A percentile compares a stretch with the other conserved stretches of the same genome.
These are phyloP conservation scores for Botrytis cinerea DNA, from an alignment of 2,329 filamentous ascomycete species.

Conservation along the genomic window DNA sequence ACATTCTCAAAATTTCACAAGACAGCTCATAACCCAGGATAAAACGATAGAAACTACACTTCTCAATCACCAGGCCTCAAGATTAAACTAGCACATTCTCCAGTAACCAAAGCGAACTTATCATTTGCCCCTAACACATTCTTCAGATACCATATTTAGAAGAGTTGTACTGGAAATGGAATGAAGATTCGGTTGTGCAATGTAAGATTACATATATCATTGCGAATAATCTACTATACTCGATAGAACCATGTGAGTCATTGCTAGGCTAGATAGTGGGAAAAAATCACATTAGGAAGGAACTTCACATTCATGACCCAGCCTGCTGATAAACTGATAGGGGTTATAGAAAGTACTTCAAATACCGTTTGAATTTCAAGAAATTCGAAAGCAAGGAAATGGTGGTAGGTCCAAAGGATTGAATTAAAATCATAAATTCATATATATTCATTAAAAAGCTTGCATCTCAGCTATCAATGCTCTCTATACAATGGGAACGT, in stretches of 20 bases:
- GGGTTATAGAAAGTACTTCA: not conserved
- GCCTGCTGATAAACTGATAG: not conserved
- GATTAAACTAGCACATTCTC: not conserved
- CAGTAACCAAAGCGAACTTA: not conserved
- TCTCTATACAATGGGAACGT: conserved; percentile 43
- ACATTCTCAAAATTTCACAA: too few species aligned
- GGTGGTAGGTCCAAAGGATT: not conserved
- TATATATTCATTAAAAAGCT: not conserved
- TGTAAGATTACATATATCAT: too few species aligned
- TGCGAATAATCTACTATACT: too few species aligned
- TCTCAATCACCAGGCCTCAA: not conserved
- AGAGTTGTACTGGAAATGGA: too few species aligned
- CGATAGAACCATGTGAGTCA: too few species aligned
- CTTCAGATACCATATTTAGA: not conserved
- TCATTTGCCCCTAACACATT: not conserved
- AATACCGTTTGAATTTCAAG: not conserved
- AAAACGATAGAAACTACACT: not conserved
- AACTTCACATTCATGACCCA: not conserved
- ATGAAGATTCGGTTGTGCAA: too few species aligned
- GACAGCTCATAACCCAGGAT: not conserved
- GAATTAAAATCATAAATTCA: not conserved
- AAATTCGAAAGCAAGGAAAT: not conserved
- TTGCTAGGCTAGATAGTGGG: too few species aligned
- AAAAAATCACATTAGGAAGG: too few species aligned
- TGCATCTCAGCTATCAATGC: not conserved